Base-by-base conservation (phyloP, 495 filamentous ascomycete species). In the Penicillium riverlandense region DNA sequence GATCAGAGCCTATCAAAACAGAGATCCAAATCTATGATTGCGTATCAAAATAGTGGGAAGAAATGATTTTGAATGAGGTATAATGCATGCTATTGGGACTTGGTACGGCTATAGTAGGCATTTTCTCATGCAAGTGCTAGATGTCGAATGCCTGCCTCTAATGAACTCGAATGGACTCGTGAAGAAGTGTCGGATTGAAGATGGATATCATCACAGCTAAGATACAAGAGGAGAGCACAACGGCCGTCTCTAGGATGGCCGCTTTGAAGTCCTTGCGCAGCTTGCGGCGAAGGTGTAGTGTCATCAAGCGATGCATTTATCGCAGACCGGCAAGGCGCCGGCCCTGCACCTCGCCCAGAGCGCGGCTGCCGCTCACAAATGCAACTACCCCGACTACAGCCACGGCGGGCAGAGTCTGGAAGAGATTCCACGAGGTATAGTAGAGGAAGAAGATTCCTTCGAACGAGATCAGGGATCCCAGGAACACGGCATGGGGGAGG, bases 401-500 rank as follows among this genome's bases (percentile, higher is more conserved):
- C 49, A 79, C 79, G 40, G 81, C 82, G 8, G 90, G 90, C 33
- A 98, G 76, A 27, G 77, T 78, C 70, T 95, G 84, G 77, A 97
- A 98, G 37, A 98, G 70, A 53, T 83, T 96, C 92, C 91, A 97
- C 52, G 69, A 83, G 29, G 77, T 85, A 61, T 96, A 98, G 74
- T 98, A 98, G 62, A 95, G 63, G 75, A 90, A 90, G 70, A 97
- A 97, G 51, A 95, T 79, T 7, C 78, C 85, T 65, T 98, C 92
- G 71, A 98, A 82, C 10, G 81, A 78, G 22, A 95, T 31, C 47
- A 98, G 79, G 8, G 88, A 92, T 34, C 82, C 83, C 48, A 91
- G 83, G 67, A 96, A 96, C 35, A 85, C 56, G 34, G 78, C 70
- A 57, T 97, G 89, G 8, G 88, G 77, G 14, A 95, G 46, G 35